Evolutionary conservation across 2,329 filamentous ascomycete species (phyloP).

Genomic region (Blumeriella jaapii): DNA sequence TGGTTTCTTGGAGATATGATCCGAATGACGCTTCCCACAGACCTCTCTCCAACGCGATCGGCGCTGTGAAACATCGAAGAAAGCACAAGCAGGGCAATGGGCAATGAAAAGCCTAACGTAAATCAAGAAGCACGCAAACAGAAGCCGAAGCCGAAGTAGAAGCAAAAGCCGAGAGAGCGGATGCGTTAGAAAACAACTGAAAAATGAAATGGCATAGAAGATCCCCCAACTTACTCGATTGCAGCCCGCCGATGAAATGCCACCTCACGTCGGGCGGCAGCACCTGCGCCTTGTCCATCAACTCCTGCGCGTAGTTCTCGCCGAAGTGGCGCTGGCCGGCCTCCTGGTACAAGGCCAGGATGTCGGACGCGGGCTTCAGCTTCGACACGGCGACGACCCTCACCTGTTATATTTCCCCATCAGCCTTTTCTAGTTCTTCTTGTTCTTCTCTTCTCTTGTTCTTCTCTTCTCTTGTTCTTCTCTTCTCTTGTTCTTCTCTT

Average conservation of each 20-base stretch:
- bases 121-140: background rate
- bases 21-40: too few relatives aligned
- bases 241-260: constrained; percentile 94
- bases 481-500: too few relatives aligned
- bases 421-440: too few relatives aligned
- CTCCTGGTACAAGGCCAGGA: constrained; percentile 64
- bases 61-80: background rate
- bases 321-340: constrained; percentile 68
- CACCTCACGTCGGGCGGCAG: constrained; percentile 70
- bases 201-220: background rate
- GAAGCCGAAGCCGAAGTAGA: background rate
- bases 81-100: background rate
- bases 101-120: too few relatives aligned
- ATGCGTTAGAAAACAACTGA: background rate
- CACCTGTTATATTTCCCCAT: constrained; percentile 42
- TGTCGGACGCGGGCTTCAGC: constrained; percentile 84
- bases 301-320: constrained; percentile 91
- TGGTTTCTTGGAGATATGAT: too few relatives aligned
- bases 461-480: too few relatives aligned
- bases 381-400: constrained; percentile 93
- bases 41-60: too few relatives aligned
- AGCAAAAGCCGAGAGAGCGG: background rate
- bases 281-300: constrained; percentile 71
- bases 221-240: constrained; percentile 52
- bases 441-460: too few relatives aligned